Base-by-base conservation (phyloP, 1,284 basidiomycete genomes). In the Ceratobasidium theobromae region DNA sequence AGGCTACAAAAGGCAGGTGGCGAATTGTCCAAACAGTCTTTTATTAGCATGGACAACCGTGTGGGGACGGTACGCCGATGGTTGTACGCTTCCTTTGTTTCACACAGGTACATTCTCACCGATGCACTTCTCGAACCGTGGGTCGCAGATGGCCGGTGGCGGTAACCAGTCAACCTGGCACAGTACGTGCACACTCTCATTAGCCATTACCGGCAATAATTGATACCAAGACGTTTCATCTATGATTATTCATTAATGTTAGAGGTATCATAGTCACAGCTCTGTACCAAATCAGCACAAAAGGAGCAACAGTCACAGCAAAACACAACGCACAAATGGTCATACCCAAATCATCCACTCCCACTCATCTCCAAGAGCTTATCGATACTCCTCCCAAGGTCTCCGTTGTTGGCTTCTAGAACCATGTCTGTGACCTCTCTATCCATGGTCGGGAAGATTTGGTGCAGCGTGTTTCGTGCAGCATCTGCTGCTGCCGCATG, bases 321-420 rank as follows among this genome's bases (percentile, higher is more conserved):
- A n/a, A 18, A 23, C 16, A 32, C 16, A 1, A 41, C 40, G 25
- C 32, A 53, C 62, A 65, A 54, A 28, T 16, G 33, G n/a, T 41
- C n/a, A n/a, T 33, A 46, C 18, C 16, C 49, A 21, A 23, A 14
- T 43, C 49, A 43, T 62, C 53, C 57, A 38, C 38, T 40, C 1
- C 30, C 43, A 38, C 28, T 84, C 82, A 91, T 90, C 77, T 93
- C 91, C 72, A 93, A 77, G 65, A 93, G 74, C 60, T 81, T 83
- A 75, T 96, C 94, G 72, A 96, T 95, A 73, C 92, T 93, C 80
- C 84, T 84, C 62, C 92, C 94, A 67, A 96, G 74, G 77, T 97
- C 93, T 27, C 90, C 90, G n/a, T 84, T 84, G 71, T 93, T 93
- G 41, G 89, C 89, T 73, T 95, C 89, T 65, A 97, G 77, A 35